A percentile compares a stretch with the other conserved stretches of the same genome.
Conservation (phyloP, 306 rosid species). For the Quercus dentata region DNA sequence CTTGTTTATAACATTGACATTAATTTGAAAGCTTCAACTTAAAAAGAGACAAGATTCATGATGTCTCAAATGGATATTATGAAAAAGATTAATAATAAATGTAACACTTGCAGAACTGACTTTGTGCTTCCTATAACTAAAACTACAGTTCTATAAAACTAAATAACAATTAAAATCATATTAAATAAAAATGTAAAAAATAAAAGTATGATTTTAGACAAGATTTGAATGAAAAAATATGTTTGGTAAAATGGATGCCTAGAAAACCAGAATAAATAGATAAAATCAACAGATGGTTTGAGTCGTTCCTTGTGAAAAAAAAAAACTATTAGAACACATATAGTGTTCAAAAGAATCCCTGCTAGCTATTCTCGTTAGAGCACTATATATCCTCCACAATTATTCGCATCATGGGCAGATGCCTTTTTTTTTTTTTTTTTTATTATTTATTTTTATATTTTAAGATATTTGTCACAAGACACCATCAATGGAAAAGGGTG, state of each 20-base stretch:
- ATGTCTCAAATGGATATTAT: not conserved
- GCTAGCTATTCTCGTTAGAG: not conserved
- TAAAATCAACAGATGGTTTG: not conserved
- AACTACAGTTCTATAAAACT: not conserved
- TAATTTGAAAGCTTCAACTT: not conserved
- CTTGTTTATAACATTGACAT: not conserved
- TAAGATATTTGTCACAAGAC: not conserved
- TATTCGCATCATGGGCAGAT: not conserved
- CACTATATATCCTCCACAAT: not conserved
- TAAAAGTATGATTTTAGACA: not conserved
- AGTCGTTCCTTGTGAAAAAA: not conserved
- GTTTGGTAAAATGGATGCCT: not conserved
- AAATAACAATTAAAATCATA: not conserved
- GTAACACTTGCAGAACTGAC: not conserved
- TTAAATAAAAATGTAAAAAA: not conserved
- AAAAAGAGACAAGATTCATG: not conserved
- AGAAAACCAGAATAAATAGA: not conserved
- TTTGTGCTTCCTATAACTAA: not conserved
- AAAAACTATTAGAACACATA: not conserved
- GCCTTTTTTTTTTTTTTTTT: not conserved
- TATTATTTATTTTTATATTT: not conserved
- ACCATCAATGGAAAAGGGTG: not conserved
- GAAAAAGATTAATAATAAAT: not conserved
- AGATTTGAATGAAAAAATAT: not conserved
- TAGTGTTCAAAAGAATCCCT: not conserved